Percentiles rank a stretch among this genome's conserved stretches.
Conservation (phyloP, 768 basidiomycete species). For the Tulasnella sp. region DNA sequence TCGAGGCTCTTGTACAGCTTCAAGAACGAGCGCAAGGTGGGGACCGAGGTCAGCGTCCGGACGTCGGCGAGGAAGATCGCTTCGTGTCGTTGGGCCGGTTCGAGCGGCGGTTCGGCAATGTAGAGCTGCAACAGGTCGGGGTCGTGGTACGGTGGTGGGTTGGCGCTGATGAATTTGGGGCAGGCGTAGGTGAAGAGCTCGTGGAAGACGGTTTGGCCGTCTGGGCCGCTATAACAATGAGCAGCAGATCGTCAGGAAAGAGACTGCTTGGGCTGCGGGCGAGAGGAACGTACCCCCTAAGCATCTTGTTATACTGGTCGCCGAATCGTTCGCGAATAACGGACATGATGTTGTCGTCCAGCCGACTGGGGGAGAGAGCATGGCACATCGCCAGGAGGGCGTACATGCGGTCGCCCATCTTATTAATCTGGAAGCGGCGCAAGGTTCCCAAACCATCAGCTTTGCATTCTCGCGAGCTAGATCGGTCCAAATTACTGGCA, state of each 20-base stretch:
- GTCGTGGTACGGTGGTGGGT: conserved; percentile 91
- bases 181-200: conserved; percentile 93
- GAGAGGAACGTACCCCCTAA: conserved; percentile 60
- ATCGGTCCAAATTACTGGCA: too few relatives aligned
- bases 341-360: conserved; percentile 93
- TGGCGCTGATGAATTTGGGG: conserved; percentile 94
- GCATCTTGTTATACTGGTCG: conserved; percentile 86
- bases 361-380: conserved; percentile 82
- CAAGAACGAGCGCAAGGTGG: conserved; percentile 85
- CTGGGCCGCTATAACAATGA: conserved; percentile 39
- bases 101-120: conserved; percentile 45
- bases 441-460: not conserved
- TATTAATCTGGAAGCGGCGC: conserved; percentile 72
- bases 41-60: conserved; percentile 66
- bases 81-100: conserved; percentile 82
- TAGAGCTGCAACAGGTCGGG: conserved; percentile 54
- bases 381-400: conserved; percentile 92
- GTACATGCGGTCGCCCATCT: conserved; percentile 97
- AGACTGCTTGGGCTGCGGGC: too few relatives aligned
- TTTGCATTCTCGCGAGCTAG: too few relatives aligned
- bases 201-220: conserved; percentile 75
- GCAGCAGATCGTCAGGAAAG: too few relatives aligned
- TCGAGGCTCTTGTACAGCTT: conserved; percentile 98
- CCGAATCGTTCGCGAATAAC: conserved; percentile 89
- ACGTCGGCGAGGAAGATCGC: conserved; percentile 81